Evolutionary conservation across 371 early-diverging fungal species (phyloP), one percentile per base, ranked within the genome.

Genomic region (Mortierella sp.): DNA sequence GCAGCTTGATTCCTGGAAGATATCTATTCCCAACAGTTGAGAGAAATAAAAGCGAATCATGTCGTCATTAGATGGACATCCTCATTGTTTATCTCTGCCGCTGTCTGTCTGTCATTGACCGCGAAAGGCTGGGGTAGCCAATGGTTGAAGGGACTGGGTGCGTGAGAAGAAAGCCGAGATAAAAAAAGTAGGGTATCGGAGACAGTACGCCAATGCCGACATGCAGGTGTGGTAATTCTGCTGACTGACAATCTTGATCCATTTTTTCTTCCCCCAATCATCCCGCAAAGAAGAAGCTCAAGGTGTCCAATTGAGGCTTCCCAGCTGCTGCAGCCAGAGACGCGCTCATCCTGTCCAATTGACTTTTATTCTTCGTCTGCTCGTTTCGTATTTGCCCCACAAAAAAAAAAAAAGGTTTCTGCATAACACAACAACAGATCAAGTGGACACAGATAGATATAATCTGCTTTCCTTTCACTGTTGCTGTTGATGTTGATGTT

Each of bases 1-100:
- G 98, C 31, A 99, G 91, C 74, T 89, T 90, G 74, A 97, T 91
- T 58, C 96, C 97, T 38, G 98, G 97, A 55, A 99, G 91, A 87
- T 99, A 98, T 80, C 93, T 92, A 90, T 42, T 52, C 77, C 72
- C 77, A 72, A 72, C 72, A 72, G 31, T 28, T 45, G 68, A 38
- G 38, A 57, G 55, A 31, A 71, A 48, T 21, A 26, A 55, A 80
- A 31, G 28, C 44, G 54, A 44, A 73, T 16, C 60, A 63, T 68
- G 70, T 52, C 52, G 68, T 47, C 38, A 48, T 68, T 50, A 52
- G 42, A 38, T 48, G 58, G 26, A 48, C 26, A 55, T 47, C 19
- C 10, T 21, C 31, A 70, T 68, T 54, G 70, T 55, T 54, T 52
- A 70, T 70, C 77, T 50, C 47, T 38, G 52, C 21, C 26, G 7